These are phyloP conservation scores for Lentinula novae-zelandiae DNA, from an alignment of 1,284 basidiomycete species.

Conservation along the genomic window DNA sequence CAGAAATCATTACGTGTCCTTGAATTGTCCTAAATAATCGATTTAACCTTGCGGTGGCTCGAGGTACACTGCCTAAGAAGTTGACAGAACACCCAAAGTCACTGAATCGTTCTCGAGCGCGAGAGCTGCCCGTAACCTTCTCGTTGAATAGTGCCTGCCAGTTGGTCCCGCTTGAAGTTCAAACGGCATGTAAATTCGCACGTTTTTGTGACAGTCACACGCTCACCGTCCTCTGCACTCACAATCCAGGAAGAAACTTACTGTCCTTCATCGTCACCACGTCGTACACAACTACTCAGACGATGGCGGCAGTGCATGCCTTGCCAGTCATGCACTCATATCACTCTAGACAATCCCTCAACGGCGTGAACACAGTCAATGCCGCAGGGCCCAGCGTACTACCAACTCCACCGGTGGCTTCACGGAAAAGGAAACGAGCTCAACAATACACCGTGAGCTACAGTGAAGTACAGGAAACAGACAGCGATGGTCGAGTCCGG, in stretches of 20 bases:
- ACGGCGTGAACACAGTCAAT: slow-evolving; percentile 28
- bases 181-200: background rate
- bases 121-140: background rate
- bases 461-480: slow-evolving; percentile 80
- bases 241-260: background rate
- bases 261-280: slow-evolving; percentile 12
- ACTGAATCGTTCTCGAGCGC: background rate
- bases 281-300: slow-evolving; percentile 14
- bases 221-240: background rate
- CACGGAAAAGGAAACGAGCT: slow-evolving; percentile 78
- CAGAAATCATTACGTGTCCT: no score
- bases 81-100: background rate
- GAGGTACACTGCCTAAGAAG: background rate
- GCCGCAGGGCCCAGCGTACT: slow-evolving; percentile 44
- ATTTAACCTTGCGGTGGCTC: no score
- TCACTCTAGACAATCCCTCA: slow-evolving; percentile 51
- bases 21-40: no score
- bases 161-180: background rate
- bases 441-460: slow-evolving; percentile 77
- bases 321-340: slow-evolving; percentile 43
- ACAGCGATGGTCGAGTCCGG: slow-evolving; percentile 65
- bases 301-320: slow-evolving; percentile 16
- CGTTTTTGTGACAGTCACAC: background rate
- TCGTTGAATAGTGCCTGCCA: background rate
- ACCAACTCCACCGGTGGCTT: slow-evolving; percentile 59